phyloP scores from a whole-genome alignment of 441 rosid species.

The Bocquillonia castaneifolia region DNA sequence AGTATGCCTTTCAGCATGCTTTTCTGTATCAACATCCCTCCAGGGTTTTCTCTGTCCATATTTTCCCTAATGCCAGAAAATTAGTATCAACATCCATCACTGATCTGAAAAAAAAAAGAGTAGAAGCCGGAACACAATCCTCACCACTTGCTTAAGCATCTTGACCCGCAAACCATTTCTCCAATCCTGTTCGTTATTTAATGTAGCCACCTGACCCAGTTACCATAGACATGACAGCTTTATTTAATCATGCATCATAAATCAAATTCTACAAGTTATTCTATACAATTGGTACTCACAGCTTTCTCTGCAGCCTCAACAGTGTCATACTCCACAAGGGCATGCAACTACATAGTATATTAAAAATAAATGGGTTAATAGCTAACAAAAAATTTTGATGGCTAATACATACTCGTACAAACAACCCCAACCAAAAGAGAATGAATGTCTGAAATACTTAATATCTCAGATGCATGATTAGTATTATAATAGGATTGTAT shows the following conservation, averaged over 20 bases:
- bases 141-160: constrained; percentile 62
- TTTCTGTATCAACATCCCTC: constrained; percentile 55
- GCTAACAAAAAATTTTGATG: no score
- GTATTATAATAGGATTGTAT: no score
- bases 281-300: constrained; percentile 41
- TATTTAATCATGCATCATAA: constrained; percentile 9
- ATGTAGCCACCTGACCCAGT: constrained; percentile 57
- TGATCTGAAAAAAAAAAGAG: neutral
- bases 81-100: constrained; percentile 12
- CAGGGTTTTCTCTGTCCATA: constrained; percentile 51
- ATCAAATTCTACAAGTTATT: neutral
- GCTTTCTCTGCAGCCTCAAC: constrained; percentile 89
- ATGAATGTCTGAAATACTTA: no score
- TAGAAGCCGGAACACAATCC: constrained; percentile 10
- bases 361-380: constrained; percentile 4
- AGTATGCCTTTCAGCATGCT: no score
- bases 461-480: no score
- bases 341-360: constrained; percentile 54
- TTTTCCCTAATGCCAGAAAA: constrained; percentile 41
- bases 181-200: constrained; percentile 82
- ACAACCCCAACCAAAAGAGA: no score
- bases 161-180: constrained; percentile 89
- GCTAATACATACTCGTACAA: no score
- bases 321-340: constrained; percentile 78
- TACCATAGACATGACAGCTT: constrained; percentile 12